These are phyloP conservation scores for Pseudozyma flocculosa DNA, from an alignment of 1,284 basidiomycete species.

Conservation along the genomic window DNA sequence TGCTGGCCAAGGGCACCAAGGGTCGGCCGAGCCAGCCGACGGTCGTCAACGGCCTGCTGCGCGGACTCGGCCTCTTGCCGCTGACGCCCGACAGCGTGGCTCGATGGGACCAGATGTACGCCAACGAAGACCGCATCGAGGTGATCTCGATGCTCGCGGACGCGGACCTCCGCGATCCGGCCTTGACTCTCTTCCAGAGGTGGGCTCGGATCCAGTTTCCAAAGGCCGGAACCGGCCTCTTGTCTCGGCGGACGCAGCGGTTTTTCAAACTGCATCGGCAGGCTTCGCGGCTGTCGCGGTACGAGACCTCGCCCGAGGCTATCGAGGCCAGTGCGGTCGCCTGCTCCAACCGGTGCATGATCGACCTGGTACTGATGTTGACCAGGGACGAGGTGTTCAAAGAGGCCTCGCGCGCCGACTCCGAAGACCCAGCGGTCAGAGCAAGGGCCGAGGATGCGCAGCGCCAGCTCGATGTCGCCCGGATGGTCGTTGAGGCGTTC, in stretches of 20 bases:
- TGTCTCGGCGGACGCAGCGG: not conserved
- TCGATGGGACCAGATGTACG: constrained; percentile 20
- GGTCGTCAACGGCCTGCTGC: constrained; percentile 6
- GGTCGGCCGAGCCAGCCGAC: constrained; percentile 14
- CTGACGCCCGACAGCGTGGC: constrained; percentile 6
- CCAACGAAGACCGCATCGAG: constrained; percentile 1
- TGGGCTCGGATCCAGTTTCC: constrained; percentile 9
- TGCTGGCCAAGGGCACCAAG: constrained; percentile 1
- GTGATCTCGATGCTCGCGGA: constrained; percentile 11
- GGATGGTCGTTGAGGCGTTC: constrained; percentile 20
- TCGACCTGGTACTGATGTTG: constrained; percentile 11
- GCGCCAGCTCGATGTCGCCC: constrained; percentile 8
- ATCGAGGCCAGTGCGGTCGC: constrained; percentile 5
- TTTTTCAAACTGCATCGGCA: too few species aligned
- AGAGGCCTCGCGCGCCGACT: not conserved
- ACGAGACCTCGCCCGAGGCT: not conserved
- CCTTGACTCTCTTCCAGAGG: constrained; percentile 22
- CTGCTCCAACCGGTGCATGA: constrained; percentile 7
- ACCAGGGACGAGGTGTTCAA: not conserved
- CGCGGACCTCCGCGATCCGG: constrained; percentile 13
- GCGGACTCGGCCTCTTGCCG: constrained; percentile 16
- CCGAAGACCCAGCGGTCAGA: too few species aligned
- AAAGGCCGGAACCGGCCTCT: not conserved
- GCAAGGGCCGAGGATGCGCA: not conserved
- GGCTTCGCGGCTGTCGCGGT: too few species aligned